Base-by-base conservation (phyloP, 2,329 filamentous ascomycete species). In the Fusarium coffeatum region DNA sequence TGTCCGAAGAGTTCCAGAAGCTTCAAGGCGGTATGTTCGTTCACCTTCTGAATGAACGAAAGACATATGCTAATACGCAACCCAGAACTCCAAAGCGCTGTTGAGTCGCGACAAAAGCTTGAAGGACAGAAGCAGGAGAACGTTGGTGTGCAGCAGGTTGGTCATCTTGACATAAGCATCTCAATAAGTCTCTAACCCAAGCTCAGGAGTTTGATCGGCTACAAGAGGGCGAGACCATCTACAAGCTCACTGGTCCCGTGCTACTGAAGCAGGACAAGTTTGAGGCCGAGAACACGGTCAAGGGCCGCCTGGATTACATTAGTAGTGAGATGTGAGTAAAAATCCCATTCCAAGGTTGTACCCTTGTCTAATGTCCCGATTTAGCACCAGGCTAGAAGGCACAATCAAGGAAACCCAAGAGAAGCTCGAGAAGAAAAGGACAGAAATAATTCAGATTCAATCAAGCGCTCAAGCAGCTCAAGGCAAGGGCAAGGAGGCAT, bases 111-210 rank as follows among this genome's bases (percentile, higher is more conserved):
- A 68, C 94, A 99, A 83, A 97, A 92, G 81, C 89, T 99, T 9
- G 94, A 98, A 79, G 92, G 94, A 9, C 96, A 99, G 80, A 92
- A 92, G 79, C 93, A 97, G 77, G 96, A 99, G 80, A 99, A 98
- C 78, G 83, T 90, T 50, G 90, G 92, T 18, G 96, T 99, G 12
- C 90, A 97, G 79, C 92, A 93, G 82, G 93, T 93, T 73, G 46
- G 80, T 56, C 30, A 12, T 34, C 20, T 30, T 25, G 9, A 11
- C 11, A 50, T 20, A 27, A 43, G 45, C 15, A 23, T 18, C 27
- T 54, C 30, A 37, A 13, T n/a, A 41, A 30, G 50, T 22, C 28
- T 46, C 64, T 78, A 59, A 78, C 22, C 37, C 11, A 41, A 13
- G 18, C 34, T 15, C 69, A 96, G 90, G 95, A 98, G 80, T 98